phyloP scores from a whole-genome alignment of 352 stramenopile genomes.

The Phytophthora brassicae region DNA sequence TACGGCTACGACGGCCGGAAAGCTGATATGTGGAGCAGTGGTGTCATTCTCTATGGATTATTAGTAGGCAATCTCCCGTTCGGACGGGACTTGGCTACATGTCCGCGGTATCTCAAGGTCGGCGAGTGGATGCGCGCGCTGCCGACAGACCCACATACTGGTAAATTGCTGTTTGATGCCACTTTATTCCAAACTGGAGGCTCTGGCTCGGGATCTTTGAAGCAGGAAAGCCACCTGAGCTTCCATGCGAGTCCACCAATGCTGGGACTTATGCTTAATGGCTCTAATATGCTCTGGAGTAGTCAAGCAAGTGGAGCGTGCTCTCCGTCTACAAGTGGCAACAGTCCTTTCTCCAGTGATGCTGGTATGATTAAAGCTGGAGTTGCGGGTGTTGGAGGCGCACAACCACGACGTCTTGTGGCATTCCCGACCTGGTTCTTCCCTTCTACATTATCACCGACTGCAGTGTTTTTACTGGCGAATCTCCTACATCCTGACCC shows the following conservation, averaged over 20 bases:
- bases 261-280: conserved; percentile 37
- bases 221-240: conserved; percentile 27
- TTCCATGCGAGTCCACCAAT: conserved; percentile 39
- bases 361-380: conserved; percentile 24
- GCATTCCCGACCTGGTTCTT: conserved; percentile 87
- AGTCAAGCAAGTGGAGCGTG: conserved; percentile 25
- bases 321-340: conserved; percentile 25
- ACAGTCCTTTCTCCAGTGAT: conserved; percentile 26
- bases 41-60: conserved; percentile 93
- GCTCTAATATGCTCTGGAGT: conserved; percentile 42
- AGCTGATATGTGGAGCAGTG: conserved; percentile 93
- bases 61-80: conserved; percentile 94
- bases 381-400: conserved; percentile 18
- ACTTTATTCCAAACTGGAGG: conserved; percentile 45
- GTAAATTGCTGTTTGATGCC: conserved; percentile 63
- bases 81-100: conserved; percentile 93
- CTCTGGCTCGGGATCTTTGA: conserved; percentile 13
- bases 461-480: conserved; percentile 67
- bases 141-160: conserved; percentile 57
- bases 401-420: conserved; percentile 42
- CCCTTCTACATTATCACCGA: conserved; percentile 63
- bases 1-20: conserved; percentile 92
- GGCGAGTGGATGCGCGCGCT: conserved; percentile 89
- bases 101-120: conserved; percentile 94
- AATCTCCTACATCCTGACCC: conserved; percentile 87